Conservation (phyloP, 2,329 filamentous ascomycete species). For the Zasmidium cellare region DNA sequence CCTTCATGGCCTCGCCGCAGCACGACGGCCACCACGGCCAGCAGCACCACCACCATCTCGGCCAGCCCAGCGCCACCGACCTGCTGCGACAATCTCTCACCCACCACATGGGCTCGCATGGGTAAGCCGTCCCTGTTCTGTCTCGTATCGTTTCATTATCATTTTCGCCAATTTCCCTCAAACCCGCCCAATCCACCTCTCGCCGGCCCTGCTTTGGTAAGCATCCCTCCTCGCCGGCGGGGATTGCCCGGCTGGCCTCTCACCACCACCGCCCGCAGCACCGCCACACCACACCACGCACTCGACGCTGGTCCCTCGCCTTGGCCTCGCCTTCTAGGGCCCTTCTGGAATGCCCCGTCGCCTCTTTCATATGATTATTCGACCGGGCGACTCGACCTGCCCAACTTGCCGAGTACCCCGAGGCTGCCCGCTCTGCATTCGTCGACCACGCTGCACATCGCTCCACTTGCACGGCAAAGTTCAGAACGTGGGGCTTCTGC, state of each 20-base stretch:
- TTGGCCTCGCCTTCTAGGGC: background rate
- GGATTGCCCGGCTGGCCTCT: background rate
- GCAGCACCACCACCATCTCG: conserved; percentile 15
- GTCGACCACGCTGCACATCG: background rate
- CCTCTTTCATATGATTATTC: background rate
- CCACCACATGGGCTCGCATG: conserved; percentile 40
- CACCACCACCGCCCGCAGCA: conserved; percentile 9
- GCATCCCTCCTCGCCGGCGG: background rate
- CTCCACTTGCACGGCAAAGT: conserved; percentile 3
- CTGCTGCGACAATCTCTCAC: conserved; percentile 58
- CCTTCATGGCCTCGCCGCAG: conserved; percentile 19
- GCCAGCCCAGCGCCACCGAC: conserved; percentile 53
- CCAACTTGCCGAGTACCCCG: too few relatives aligned
- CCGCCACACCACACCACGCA: background rate
- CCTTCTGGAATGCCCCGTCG: background rate
- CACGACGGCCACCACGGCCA: conserved; percentile 45
- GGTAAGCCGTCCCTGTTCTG: conserved; percentile 41
- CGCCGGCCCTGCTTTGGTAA: background rate
- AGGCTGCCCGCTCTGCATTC: background rate
- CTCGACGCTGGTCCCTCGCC: background rate
- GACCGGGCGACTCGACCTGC: background rate
- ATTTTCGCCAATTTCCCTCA: background rate
- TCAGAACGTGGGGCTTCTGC: conserved; percentile 1
- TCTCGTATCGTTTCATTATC: conserved; percentile 23
- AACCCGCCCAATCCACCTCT: background rate